These are phyloP conservation scores for Primulina eburnea DNA, from an alignment of 257 asterid genomes.

Conservation along the genomic window DNA sequence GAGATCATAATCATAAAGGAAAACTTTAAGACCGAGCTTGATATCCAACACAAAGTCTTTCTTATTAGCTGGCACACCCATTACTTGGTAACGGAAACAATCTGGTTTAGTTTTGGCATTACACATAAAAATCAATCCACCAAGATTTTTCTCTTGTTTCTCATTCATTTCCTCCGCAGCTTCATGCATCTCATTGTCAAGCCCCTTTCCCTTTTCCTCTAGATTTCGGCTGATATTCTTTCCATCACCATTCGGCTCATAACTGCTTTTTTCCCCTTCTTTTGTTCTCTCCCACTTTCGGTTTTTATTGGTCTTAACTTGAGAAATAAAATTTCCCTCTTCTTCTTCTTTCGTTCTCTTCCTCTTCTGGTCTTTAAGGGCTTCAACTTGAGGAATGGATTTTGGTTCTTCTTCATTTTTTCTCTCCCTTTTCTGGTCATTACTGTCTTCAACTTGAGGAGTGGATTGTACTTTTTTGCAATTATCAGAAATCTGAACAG, in stretches of 20 bases:
- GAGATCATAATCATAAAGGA: slow-evolving; percentile 87
- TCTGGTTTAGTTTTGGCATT: slow-evolving; percentile 88
- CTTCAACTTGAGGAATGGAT: slow-evolving; percentile 21
- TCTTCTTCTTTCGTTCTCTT: neutral
- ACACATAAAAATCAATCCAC: slow-evolving; percentile 93
- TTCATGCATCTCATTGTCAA: slow-evolving; percentile 25
- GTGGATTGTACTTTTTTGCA: slow-evolving; percentile 32
- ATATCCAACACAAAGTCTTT: slow-evolving; percentile 64
- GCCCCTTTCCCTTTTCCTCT: slow-evolving; percentile 31
- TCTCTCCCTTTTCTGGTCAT: slow-evolving; percentile 39
- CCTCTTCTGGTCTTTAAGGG: slow-evolving; percentile 32
- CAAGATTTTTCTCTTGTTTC: slow-evolving; percentile 38
- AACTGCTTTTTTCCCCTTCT: slow-evolving; percentile 27
- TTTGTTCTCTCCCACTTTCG: slow-evolving; percentile 42
- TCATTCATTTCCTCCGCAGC: slow-evolving; percentile 29
- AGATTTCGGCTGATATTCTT: slow-evolving; percentile 16
- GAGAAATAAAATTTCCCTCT: slow-evolving; percentile 22
- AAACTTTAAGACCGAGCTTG: slow-evolving; percentile 74
- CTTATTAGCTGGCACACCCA: slow-evolving; percentile 74
- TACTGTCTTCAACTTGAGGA: slow-evolving; percentile 24
- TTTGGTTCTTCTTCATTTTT: slow-evolving; percentile 22
- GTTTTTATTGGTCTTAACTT: slow-evolving; percentile 22
- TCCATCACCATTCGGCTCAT: slow-evolving; percentile 18
- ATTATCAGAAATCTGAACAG: slow-evolving; percentile 33
- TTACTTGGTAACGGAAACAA: slow-evolving; percentile 66